These are phyloP conservation scores for Fusarium sp. DNA, from an alignment of 2,329 filamentous ascomycete species.

Conservation along the genomic window DNA sequence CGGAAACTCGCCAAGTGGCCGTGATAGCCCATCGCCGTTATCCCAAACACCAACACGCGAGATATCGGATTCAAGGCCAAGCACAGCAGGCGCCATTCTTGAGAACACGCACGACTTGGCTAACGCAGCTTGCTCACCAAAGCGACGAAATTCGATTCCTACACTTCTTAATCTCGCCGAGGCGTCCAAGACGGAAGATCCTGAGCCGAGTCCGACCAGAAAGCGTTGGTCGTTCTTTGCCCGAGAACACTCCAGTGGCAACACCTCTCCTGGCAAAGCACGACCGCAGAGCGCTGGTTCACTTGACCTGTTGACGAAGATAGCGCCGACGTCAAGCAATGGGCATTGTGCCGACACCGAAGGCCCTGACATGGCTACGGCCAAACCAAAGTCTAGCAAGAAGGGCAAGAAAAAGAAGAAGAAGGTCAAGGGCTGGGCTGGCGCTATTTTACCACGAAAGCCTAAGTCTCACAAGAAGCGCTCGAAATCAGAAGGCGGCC, in stretches of 20 bases:
- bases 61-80: constrained; percentile 67
- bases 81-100: constrained; percentile 77
- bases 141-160: constrained; percentile 70
- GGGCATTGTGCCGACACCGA: constrained; percentile 48
- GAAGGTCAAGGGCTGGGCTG: constrained; percentile 80
- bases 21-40: constrained; percentile 53
- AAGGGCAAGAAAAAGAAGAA: constrained; percentile 63
- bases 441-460: constrained; percentile 73
- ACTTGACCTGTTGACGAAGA: constrained; percentile 52
- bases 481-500: constrained; percentile 52
- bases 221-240: constrained; percentile 73
- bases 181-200: constrained; percentile 48
- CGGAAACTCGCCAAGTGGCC: constrained; percentile 58
- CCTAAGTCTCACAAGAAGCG: constrained; percentile 62
- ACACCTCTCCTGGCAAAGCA: constrained; percentile 59
- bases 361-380: constrained; percentile 33
- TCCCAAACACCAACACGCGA: constrained; percentile 56
- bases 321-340: constrained; percentile 52
- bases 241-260: constrained; percentile 64
- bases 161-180: constrained; percentile 59
- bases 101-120: constrained; percentile 57
- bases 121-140: constrained; percentile 51
- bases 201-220: constrained; percentile 62
- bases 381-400: constrained; percentile 45
- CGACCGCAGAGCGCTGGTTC: constrained; percentile 62